Evolutionary conservation across 306 rosid species (phyloP), one percentile per base, ranked within the genome.

Genomic region (Lathyrus oleraceus): DNA sequence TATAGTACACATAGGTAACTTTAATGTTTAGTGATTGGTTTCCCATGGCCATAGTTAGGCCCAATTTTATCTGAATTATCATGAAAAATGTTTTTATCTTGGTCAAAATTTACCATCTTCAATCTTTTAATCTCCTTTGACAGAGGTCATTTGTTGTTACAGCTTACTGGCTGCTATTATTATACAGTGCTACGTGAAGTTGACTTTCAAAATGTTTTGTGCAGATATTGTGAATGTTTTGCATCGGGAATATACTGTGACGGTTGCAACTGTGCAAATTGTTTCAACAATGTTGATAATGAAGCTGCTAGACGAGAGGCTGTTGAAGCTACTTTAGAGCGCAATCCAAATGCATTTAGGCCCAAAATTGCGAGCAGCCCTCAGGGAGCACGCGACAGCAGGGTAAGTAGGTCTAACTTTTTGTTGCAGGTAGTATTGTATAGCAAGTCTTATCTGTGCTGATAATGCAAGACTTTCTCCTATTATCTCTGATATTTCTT

Each of bases 351-450:
- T 89, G 99, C 99, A 52, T 95, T 95, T 77, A 86, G 99, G 81
- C 99, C 99, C 44, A 95, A 95, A 86, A 91, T 95, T 89, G 99
- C 97, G 0, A 91, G 95, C 84, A 95, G 99, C 75, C 99, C 99
- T 16, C 99, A 86, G 75, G 97, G 91, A 64, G 38, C 84, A 49
- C 89, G 86, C 45, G 91, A 86, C 75, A 87, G 9, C 79, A 72
- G 92, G 89, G 99, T 95, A 81, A 60, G 86, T 56, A 35, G 38
- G 36, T 82, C 81, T 61, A 62, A 52, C 23, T 21, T 72, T 67
- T 48, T 72, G 61, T 61, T 65, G 21, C 61, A 57, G 30, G 67
- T 70, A 25, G 64, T 15, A 43, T 39, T 60, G 27, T 19, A 48
- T 67, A 10, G 19, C 60, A 38, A 48, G 62, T 70, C 52, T 47